Percentiles rank a stretch among this genome's conserved stretches.
phyloP scores from a whole-genome alignment of 2,329 filamentous ascomycete species.

The Phialophora verrucosa region DNA sequence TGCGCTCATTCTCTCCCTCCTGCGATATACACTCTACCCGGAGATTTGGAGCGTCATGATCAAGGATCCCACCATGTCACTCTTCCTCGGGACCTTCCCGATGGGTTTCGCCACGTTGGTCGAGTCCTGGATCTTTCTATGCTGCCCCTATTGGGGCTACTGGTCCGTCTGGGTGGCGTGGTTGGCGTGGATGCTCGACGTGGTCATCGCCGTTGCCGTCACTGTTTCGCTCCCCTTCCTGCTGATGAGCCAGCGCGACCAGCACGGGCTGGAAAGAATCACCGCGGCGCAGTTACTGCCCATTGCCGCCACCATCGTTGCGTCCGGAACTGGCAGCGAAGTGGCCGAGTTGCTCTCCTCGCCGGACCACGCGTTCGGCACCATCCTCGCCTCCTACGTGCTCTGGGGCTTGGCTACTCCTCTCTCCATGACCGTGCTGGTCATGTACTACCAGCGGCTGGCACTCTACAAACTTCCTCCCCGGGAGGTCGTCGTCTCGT shows the following conservation, averaged over 20 bases:
- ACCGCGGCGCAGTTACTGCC: constrained; percentile 71
- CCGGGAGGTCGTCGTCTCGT: constrained; percentile 70
- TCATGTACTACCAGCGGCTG: constrained; percentile 72
- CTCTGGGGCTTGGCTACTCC: constrained; percentile 67
- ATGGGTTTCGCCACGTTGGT: constrained; percentile 73
- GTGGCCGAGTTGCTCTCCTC: constrained; percentile 63
- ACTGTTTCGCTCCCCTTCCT: constrained; percentile 61
- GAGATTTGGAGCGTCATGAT: constrained; percentile 71
- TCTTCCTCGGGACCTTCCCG: constrained; percentile 72
- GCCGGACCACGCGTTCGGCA: constrained; percentile 63
- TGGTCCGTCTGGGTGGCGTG: constrained; percentile 63
- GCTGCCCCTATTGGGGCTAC: constrained; percentile 64
- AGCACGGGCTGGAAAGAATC: constrained; percentile 62
- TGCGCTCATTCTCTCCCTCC: constrained; percentile 56
- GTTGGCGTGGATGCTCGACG: constrained; percentile 65
- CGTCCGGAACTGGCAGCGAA: constrained; percentile 66
- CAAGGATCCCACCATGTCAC: constrained; percentile 67
- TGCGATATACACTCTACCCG: constrained; percentile 70
- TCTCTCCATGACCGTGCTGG: constrained; percentile 67
- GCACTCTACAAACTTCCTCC: constrained; percentile 71
- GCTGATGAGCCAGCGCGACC: constrained; percentile 44
- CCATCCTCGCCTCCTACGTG: constrained; percentile 69
- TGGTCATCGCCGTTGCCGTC: constrained; percentile 58
- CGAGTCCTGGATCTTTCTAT: constrained; percentile 67
- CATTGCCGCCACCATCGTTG: constrained; percentile 71